Base-by-base conservation (phyloP, 208 protist species). In the Crithidia acanthocephali region DNA sequence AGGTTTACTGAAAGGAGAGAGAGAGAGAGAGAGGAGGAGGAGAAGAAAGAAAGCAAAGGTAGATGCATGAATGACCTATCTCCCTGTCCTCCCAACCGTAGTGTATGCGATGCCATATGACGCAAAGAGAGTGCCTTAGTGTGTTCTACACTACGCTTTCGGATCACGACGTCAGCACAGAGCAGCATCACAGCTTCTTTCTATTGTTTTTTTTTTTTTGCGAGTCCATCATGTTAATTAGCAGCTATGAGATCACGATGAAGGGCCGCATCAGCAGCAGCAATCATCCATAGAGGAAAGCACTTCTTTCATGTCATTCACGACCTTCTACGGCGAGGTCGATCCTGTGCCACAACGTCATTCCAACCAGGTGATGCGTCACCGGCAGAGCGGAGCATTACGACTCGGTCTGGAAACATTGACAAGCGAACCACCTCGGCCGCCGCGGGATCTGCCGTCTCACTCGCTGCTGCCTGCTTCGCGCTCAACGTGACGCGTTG, bases 401-500 rank as follows among this genome's bases (percentile, higher is more conserved):
- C 72, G 16, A 70, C 68, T 6, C 68, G 60, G 42, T 67, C 69
- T 30, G 80, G 69, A 52, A 81, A 85, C 37, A 67, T 10, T 2
- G 70, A 73, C 2, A 75, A 59, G 3, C 72, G 64, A 5, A 85
- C 64, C 1, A 79, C 67, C 32, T 85, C 80, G 8, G 75, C 76
- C 20, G 59, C 37, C 1, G 64, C 37, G 8, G 63, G 65, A 60
- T 85, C 71, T 4, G 60, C 69, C 0, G 55, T 30, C 16, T 45
- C 59, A 22, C 37, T 58, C 42, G 42, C n/a, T 0, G 65, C 44
- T 27, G 75, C 80, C 27, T 85, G 70, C 53, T 78, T 63, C 16
- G 74, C 74, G 15, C 28, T 79, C n/a, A 85, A 50, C 9, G 76
- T 85, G n/a, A 81, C 69, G 9, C 80, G 80, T 45, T 76, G 79